phyloP scores from a whole-genome alignment of 495 filamentous ascomycete species.

The Astrocystis sublimbata region DNA sequence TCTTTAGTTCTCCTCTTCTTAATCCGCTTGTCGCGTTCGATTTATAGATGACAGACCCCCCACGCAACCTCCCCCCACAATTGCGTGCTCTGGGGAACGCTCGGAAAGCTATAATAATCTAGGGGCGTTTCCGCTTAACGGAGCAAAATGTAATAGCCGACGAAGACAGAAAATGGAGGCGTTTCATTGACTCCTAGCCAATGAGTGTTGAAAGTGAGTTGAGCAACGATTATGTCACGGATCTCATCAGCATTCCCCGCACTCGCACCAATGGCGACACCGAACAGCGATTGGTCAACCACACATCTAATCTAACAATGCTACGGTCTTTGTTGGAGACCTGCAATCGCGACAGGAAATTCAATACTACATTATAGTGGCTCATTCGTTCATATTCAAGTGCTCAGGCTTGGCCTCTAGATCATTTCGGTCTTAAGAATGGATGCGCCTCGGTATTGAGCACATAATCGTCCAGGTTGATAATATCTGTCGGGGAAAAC shows the following conservation, averaged over 20 bases:
- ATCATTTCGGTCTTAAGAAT: constrained; percentile 41
- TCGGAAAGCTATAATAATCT: background rate
- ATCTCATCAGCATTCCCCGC: constrained; percentile 6
- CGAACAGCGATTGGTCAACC: background rate
- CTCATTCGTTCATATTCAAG: background rate
- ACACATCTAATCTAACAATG: background rate
- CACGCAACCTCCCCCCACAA: constrained; percentile 13
- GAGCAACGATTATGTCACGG: background rate
- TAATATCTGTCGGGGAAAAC: constrained; percentile 64
- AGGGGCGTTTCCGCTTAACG: background rate
- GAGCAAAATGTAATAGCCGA: background rate
- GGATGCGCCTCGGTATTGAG: constrained; percentile 59
- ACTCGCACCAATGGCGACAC: background rate
- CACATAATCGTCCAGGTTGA: constrained; percentile 76
- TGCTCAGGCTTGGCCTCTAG: background rate
- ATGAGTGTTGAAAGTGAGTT: background rate
- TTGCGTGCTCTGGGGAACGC: constrained; percentile 11
- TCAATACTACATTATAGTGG: background rate
- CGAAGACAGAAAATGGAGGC: background rate
- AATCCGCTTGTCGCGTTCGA: background rate
- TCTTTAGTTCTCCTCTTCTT: background rate
- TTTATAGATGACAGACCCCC: background rate
- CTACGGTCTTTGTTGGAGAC: background rate
- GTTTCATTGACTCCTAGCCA: background rate
- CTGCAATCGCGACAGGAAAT: background rate